Evolutionary conservation across 1,139 yeast genomes (phyloP).

Genomic region (Taphrina deformans): DNA sequence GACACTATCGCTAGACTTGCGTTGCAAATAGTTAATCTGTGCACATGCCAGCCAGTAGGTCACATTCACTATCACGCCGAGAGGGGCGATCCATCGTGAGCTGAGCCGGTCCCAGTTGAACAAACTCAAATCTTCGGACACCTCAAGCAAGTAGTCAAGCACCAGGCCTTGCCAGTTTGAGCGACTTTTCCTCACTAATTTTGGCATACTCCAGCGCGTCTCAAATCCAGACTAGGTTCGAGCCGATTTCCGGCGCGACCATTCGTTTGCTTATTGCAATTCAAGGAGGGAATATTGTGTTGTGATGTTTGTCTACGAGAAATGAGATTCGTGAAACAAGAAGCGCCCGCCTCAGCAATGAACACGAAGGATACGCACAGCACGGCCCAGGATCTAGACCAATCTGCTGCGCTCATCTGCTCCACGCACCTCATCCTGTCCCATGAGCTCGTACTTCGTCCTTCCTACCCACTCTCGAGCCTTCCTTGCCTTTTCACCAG

Average conservation of each 20-base stretch:
- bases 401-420: constrained; percentile 1
- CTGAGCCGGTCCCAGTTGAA: constrained; percentile 17
- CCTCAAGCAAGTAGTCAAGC: constrained; percentile 4
- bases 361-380: neutral
- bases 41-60: constrained; percentile 17
- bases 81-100: constrained; percentile 7
- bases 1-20: neutral
- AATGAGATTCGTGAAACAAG: no score
- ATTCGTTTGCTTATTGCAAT: no score
- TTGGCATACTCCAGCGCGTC: constrained; percentile 16
- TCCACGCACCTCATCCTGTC: constrained; percentile 12
- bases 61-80: constrained; percentile 6
- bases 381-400: neutral
- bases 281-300: no score
- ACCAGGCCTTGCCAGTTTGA: neutral
- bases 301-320: constrained; percentile 5
- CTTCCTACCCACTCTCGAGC: neutral
- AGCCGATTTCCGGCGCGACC: no score
- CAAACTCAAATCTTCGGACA: constrained; percentile 11
- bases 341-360: neutral
- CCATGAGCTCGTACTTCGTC: neutral
- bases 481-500: neutral
- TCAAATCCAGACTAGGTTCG: no score
- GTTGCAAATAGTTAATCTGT: neutral
- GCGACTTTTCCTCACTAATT: constrained; percentile 4